Conservation (phyloP, 257 asterid species). For the Scutellaria minor region DNA sequence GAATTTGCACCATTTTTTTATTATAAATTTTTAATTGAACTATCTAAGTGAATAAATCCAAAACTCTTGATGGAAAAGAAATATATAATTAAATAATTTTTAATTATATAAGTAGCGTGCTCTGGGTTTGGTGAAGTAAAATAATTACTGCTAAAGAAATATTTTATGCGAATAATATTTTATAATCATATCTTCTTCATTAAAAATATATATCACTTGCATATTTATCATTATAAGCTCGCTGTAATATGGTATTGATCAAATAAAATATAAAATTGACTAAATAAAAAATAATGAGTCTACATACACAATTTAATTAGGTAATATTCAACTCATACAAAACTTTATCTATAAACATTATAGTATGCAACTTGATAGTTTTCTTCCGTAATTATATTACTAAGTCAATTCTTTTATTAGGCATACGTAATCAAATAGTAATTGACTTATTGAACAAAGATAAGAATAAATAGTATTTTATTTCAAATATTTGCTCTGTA, state of each 20-base stretch:
- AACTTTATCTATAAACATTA: neutral
- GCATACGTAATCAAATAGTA: neutral
- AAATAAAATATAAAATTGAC: neutral
- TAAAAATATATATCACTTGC: too few relatives aligned
- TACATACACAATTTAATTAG: neutral
- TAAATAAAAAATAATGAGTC: neutral
- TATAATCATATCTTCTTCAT: too few relatives aligned
- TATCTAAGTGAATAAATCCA: too few relatives aligned
- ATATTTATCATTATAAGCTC: too few relatives aligned
- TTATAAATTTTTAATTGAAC: too few relatives aligned
- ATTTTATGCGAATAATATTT: too few relatives aligned
- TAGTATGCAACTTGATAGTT: neutral
- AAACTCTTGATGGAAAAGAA: too few relatives aligned
- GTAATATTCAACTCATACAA: slow-evolving; percentile 1
- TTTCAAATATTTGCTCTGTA: neutral
- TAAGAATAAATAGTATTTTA: slow-evolving; percentile 2
- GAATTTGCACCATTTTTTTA: too few relatives aligned
- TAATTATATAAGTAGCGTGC: too few relatives aligned
- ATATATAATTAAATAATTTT: too few relatives aligned
- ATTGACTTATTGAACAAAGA: neutral
- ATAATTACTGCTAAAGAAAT: too few relatives aligned
- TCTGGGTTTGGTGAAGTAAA: too few relatives aligned
- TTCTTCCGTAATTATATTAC: neutral
- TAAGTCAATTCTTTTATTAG: neutral
- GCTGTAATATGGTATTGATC: neutral